A percentile compares a stretch with the other conserved stretches of the same genome.
These are phyloP conservation scores for Saraca asoca DNA, from an alignment of 331 rosid species.

Conservation along the genomic window DNA sequence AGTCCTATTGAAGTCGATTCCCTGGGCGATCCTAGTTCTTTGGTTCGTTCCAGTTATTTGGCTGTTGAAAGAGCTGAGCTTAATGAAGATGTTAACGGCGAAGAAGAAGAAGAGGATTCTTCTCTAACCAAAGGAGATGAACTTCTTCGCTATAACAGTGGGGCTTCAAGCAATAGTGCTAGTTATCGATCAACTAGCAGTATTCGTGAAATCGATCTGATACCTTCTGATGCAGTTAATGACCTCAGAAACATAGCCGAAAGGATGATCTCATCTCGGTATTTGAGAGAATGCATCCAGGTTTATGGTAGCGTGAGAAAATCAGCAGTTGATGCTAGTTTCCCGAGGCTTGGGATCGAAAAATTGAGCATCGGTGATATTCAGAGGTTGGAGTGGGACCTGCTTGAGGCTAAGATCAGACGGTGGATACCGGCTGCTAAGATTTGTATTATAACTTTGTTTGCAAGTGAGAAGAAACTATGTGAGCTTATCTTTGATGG, in stretches of 20 bases:
- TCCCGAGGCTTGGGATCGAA: slow-evolving; percentile 70
- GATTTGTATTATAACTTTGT: slow-evolving; percentile 69
- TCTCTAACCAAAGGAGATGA: slow-evolving; percentile 20
- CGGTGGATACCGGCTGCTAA: slow-evolving; percentile 89
- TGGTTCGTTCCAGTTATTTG: slow-evolving; percentile 25
- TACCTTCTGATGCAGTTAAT: slow-evolving; percentile 68
- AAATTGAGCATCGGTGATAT: slow-evolving; percentile 91
- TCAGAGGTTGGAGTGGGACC: slow-evolving; percentile 90
- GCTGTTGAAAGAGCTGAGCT: not conserved
- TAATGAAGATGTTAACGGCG: slow-evolving; percentile 1
- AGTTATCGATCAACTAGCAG: slow-evolving; percentile 76
- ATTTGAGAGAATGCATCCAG: slow-evolving; percentile 83
- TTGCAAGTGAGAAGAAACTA: slow-evolving; percentile 85
- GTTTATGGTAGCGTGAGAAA: slow-evolving; percentile 91
- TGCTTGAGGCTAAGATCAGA: slow-evolving; percentile 83
- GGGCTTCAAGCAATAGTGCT: slow-evolving; percentile 29
- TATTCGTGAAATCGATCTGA: slow-evolving; percentile 94
- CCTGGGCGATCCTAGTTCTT: slow-evolving; percentile 54
- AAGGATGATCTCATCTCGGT: slow-evolving; percentile 83
- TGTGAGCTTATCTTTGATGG: slow-evolving; percentile 88
- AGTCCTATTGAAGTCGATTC: slow-evolving; percentile 66
- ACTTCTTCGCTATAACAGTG: slow-evolving; percentile 47
- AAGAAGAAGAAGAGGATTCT: slow-evolving; percentile 37
- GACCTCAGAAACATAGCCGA: slow-evolving; percentile 87
- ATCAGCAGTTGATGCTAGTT: slow-evolving; percentile 75